Conservation (phyloP, 2,329 filamentous ascomycete genomes). For the Fusarium falciforme region DNA sequence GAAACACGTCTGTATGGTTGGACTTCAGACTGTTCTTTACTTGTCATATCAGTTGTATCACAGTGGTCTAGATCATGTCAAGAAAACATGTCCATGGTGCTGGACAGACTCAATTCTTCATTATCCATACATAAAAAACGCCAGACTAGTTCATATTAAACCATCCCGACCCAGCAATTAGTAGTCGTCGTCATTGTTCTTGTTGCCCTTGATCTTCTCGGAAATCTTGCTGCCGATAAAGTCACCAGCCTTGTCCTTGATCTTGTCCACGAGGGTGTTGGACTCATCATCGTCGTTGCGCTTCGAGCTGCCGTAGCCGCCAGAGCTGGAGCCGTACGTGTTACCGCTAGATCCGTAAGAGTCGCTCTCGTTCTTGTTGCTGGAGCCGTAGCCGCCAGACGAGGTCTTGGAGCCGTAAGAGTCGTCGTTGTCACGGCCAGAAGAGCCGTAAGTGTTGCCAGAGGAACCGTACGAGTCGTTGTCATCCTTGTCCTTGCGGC, state of each 20-base stretch:
- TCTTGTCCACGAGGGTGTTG: slow-evolving; percentile 65
- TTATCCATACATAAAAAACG: neutral
- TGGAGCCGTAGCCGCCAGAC: neutral
- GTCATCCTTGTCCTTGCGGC: neutral
- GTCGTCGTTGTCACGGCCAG: neutral
- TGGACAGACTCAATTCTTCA: neutral
- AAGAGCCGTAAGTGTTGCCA: neutral
- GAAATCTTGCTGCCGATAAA: slow-evolving; percentile 59
- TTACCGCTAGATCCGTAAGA: slow-evolving; percentile 17
- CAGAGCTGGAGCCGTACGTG: slow-evolving; percentile 30
- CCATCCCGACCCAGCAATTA: slow-evolving; percentile 2
- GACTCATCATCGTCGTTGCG: slow-evolving; percentile 32
- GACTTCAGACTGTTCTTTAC: too few species aligned
- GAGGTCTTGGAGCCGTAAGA: neutral
- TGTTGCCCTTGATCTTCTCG: slow-evolving; percentile 44
- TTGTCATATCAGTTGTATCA: too few species aligned
- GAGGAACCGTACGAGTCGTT: neutral
- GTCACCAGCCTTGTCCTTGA: slow-evolving; percentile 68
- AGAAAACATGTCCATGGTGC: neutral
- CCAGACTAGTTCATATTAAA: neutral
- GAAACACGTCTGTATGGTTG: too few species aligned
- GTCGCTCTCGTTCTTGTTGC: neutral
- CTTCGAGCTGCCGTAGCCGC: slow-evolving; percentile 9
- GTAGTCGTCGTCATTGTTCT: slow-evolving; percentile 40
- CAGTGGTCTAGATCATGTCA: neutral